Evolutionary conservation across 257 asterid species (phyloP).

Genomic region (Scutellaria barbata): DNA sequence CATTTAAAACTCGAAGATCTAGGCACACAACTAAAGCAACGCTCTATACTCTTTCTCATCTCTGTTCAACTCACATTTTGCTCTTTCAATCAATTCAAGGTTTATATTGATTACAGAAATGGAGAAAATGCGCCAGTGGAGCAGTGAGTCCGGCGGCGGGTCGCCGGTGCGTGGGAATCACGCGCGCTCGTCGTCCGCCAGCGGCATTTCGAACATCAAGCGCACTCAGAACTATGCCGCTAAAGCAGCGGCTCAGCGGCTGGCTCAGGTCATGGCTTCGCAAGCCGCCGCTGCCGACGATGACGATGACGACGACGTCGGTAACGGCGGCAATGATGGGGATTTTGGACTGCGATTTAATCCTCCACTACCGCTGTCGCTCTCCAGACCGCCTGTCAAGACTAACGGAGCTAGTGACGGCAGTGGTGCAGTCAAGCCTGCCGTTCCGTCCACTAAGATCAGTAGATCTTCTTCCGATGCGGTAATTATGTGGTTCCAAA

Average conservation of each 20-base stretch:
- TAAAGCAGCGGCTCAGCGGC: slow-evolving; percentile 98
- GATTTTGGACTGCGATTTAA: slow-evolving; percentile 73
- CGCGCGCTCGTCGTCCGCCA: slow-evolving; percentile 69
- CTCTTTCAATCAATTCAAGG: slow-evolving; percentile 12
- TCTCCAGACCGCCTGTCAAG: slow-evolving; percentile 59
- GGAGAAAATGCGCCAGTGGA: slow-evolving; percentile 80
- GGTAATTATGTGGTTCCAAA: slow-evolving; percentile 45
- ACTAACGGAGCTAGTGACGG: slow-evolving; percentile 43
- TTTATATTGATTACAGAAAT: slow-evolving; percentile 26
- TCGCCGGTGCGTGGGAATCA: slow-evolving; percentile 61
- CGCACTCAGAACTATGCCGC: slow-evolving; percentile 97
- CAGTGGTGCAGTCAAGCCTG: slow-evolving; percentile 44
- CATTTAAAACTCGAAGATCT: slow-evolving; percentile 44
- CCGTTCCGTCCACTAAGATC: slow-evolving; percentile 55
- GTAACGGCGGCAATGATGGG: slow-evolving; percentile 45
- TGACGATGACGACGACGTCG: slow-evolving; percentile 54
- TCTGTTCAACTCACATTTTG: slow-evolving; percentile 37
- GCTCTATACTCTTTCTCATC: slow-evolving; percentile 33
- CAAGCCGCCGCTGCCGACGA: slow-evolving; percentile 67
- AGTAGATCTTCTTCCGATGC: slow-evolving; percentile 92
- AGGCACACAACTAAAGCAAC: slow-evolving; percentile 29
- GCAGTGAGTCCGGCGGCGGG: slow-evolving; percentile 64
- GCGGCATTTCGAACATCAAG: slow-evolving; percentile 86
- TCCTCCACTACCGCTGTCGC: slow-evolving; percentile 71
- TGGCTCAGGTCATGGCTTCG: slow-evolving; percentile 99